Evolutionary conservation across 371 early-diverging fungal genomes (phyloP), one percentile per base, ranked within the genome.

Genomic region (Mortierella sp.): DNA sequence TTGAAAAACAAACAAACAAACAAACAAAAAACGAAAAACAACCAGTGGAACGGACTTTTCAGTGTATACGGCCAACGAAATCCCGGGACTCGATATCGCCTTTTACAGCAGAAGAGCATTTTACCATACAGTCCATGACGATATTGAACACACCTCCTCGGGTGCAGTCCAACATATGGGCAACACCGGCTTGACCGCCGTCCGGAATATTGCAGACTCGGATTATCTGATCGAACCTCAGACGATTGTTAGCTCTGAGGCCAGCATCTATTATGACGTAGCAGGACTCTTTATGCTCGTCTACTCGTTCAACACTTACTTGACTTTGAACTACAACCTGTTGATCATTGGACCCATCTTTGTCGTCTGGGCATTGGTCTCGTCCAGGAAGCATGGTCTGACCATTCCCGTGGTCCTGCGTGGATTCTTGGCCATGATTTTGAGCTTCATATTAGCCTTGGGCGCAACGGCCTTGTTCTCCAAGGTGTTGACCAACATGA

Each of bases 61-160:
- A 4, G 81, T 91, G 0, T 92, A 90, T 68, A 82, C 87, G 1
- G 66, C 65, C 48, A 68, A 86, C 48, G 86, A 88, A 18, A 72
- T 88, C 14, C 93, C 93, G n/a, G 93, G 93, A 11, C 58, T 94
- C 5, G 94, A 94, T 68, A 84, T 93, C 74, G 93, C 93, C 6
- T 91, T 93, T 51, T 90, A 90, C 58, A 77, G 86, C 46, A 86
- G 86, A 59, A 86, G 94, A 46, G 88, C 88, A 11, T 86, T 91
- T 43, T 93, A 93, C 62, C 94, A 93, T 65, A 90, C 93, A 0
- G 81, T 82, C n/a, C 83, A 83, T 18, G 93, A 93, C 61, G 83
- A 83, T 59, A 48, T 86, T 25, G 83, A 83, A 16, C 79, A 88
- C 23, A 88, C 85, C 0, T 84, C 89, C 0, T 76, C 85, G 0